phyloP scores from a whole-genome alignment of 75 land plant genomes.

The Pinus taeda region DNA sequence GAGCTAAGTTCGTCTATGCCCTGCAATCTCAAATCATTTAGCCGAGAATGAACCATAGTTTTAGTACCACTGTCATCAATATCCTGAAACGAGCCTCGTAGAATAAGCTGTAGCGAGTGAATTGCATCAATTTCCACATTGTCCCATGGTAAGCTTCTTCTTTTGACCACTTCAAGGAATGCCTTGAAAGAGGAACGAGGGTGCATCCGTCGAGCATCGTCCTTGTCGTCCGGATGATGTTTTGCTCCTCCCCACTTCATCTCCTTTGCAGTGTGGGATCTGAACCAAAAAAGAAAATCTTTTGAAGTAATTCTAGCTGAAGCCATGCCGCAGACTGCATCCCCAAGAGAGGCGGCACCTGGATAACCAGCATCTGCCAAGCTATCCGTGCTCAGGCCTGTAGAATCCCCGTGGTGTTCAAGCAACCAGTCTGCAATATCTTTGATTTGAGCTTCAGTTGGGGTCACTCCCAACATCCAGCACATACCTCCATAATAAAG shows the following conservation, averaged over 20 bases:
- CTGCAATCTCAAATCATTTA: conserved; percentile 66
- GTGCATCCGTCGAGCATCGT: conserved; percentile 94
- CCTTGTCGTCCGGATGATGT: conserved; percentile 92
- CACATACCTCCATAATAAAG: conserved; percentile 71
- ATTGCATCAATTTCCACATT: conserved; percentile 99
- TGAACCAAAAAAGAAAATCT: conserved; percentile 96
- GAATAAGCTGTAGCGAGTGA: conserved; percentile 92
- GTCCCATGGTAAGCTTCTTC: conserved; percentile 95
- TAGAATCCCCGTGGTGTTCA: conserved; percentile 82
- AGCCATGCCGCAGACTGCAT: conserved; percentile 98
- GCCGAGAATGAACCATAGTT: conserved; percentile 63
- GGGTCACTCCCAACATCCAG: conserved; percentile 79
- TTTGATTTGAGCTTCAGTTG: conserved; percentile 81
- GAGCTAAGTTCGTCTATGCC: conserved; percentile 98
- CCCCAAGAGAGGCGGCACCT: conserved; percentile 80
- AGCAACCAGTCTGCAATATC: conserved; percentile 92
- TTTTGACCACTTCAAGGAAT: conserved; percentile 93
- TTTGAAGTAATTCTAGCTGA: conserved; percentile 81
- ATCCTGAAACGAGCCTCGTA: conserved; percentile 87
- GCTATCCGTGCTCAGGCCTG: conserved; percentile 95
- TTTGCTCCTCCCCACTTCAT: conserved; percentile 99
- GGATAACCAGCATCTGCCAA: conserved; percentile 98
- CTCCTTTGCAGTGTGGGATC: conserved; percentile 98
- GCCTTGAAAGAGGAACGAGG: conserved; percentile 97
- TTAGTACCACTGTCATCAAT: conserved; percentile 63